Evolutionary conservation across 768 basidiomycete species (phyloP), one percentile per base, ranked within the genome.

Genomic region (Leccinum olivaceopallidum): DNA sequence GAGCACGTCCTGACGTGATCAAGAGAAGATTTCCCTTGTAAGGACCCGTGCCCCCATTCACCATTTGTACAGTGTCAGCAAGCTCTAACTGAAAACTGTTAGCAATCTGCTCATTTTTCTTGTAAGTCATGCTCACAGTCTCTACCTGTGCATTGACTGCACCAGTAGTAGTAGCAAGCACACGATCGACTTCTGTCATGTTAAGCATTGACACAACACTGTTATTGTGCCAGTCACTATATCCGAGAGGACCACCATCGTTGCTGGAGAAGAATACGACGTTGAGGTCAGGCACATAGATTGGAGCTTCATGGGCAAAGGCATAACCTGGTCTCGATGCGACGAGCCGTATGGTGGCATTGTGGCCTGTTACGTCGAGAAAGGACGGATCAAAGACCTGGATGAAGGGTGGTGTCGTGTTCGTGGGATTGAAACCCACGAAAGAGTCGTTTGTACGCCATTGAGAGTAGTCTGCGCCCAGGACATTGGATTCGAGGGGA

Each of bases 221-320:
- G 63, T 88, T 89, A 59, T 86, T 81, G 62, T 88, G 72, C 56
- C 86, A 71, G 62, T 85, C 86, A 56, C 83, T 90, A 67, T 82
- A 80, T 7, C 88, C 88, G 2, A 87, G 77, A 36, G 82, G 59
- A 2, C 88, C 88, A 5, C 90, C 89, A 60, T 82, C 85, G 60
- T 85, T 89, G 72, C 86, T 87, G 4, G 83, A 80, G 65, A 93
- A 93, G 75, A 85, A 87, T 4, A 94, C 77, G 59, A 87, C 83
- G 65, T 92, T 82, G 24, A 85, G 86, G 36, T 77, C 78, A 3
- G 84, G 74, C 24, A 83, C 77, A 71, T 85, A 91, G 1, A 92
- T 77, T 0, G 88, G 89, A 3, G 88, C 92, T 73, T 93, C 92
- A 66, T 93, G 90, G 13, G 90, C 89, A 63, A 92, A 85, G 1